Evolutionary conservation across 345 rosid genomes (phyloP), one percentile per base, ranked within the genome.

Genomic region (Lenwebbia sp.): DNA sequence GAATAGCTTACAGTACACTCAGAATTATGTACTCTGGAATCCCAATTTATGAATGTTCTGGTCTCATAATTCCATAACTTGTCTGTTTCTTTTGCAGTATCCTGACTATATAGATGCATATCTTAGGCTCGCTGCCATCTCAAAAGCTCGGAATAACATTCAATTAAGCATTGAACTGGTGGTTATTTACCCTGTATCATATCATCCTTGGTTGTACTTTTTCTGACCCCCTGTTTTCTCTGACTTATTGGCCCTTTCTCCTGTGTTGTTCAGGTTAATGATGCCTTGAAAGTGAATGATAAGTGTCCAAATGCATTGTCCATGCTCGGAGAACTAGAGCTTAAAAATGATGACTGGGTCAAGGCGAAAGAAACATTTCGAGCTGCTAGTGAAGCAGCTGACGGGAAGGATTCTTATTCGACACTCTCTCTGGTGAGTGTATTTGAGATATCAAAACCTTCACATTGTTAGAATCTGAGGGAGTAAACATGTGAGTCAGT

Each of bases 271-370:
- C 88, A 97, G 99, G 99, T 95, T 70, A 92, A 93, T 83, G 98
- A 97, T 92, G 98, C 99, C 56, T 87, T 97, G 89, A 97, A 93
- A 93, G 96, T 96, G 92, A 97, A 92, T 87, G 95, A 94, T 50
- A 97, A 94, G 91, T 89, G 89, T 92, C 93, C 98, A 84, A 96
- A 94, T 93, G 98, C 98, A 47, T 91, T 97, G 87, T 96, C 99
- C 65, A 92, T 97, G 93, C 98, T 97, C 86, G 99, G 99, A 91
- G 99, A 96, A 88, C 88, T 97, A 88, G 99, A 97, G 93, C 99
- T 97, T 84, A 97, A 96, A 92, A 97, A 94, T 88, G 99, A 97
- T 91, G 99, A 97, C 87, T 97, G 99, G 99, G 99, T 97, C 82
- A 97, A 96, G 93, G 99, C 99, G 83, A 97, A 97, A 90, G 99